Evolutionary conservation across 495 filamentous ascomycete genomes (phyloP), one percentile per base, ranked within the genome.

Genomic region (Ramalina intermedia): DNA sequence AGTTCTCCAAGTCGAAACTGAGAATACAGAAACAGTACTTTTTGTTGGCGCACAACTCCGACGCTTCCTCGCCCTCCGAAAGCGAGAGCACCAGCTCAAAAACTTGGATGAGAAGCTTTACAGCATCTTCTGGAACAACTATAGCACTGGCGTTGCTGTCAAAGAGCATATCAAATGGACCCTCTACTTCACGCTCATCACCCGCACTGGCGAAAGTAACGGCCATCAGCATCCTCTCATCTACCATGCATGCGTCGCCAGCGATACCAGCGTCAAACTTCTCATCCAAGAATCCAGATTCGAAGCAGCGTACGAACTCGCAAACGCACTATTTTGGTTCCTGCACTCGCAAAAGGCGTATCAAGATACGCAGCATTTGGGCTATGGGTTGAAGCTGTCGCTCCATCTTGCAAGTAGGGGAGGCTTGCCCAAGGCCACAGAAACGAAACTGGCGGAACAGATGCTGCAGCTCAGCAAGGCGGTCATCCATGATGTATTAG

Each of bases 381-480:
- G 63, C 12, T 68, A 69, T 1, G 73, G 72, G 2, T 76, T 78
- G 59, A 75, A 78, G 60, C 56, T 81, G 1, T 73, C 74, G 26
- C 56, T 70, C 38, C 68, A 72, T 39, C 61, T 80, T 49, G 73
- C 67, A 18, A 71, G 74, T 18, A 24, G 23, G 3, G 71, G 66
- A 51, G 66, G 61, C 16, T 51, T 65, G 13, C 49, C 66, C 46
- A 67, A 69, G 48, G 59, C 68, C 4, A 51, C 54, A 0, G 70
- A 77, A 16, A 51, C 65, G 3, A 67, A 61, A 12, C 61, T 70
- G 4, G 65, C 55, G 40, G 63, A 68, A 21, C 59, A 65, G 18
- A 78, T 78, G 69, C 60, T 72, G 1, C 52, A 67, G 20, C 68
- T 78, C n/a, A 77, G 75, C 17, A 69, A 70, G 44, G 62, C 64